A percentile compares a stretch with the other conserved stretches of the same genome.
phyloP scores from a whole-genome alignment of 2,329 filamentous ascomycete species.

The Alternaria triticimaculans region DNA sequence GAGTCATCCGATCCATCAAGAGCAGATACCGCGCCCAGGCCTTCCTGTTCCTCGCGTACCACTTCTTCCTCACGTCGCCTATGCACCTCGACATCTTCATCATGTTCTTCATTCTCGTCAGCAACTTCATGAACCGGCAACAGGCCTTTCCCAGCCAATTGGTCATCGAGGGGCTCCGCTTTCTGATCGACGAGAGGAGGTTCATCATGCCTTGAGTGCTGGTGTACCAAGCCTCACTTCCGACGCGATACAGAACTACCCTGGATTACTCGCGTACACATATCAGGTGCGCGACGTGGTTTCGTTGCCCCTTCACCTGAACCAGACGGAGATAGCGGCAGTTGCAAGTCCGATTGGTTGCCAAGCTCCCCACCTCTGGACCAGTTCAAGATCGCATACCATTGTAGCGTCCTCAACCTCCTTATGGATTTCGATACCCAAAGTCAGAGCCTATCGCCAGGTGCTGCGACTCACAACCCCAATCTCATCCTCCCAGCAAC shows the following conservation, averaged over 20 bases:
- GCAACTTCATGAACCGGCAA: slow-evolving; percentile 45
- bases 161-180: slow-evolving; percentile 32
- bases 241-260: not conserved
- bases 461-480: slow-evolving; percentile 42
- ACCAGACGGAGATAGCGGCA: slow-evolving; percentile 21
- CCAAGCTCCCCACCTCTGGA: slow-evolving; percentile 29
- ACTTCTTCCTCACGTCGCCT: slow-evolving; percentile 42
- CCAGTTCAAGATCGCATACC: slow-evolving; percentile 19
- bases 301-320: slow-evolving; percentile 8
- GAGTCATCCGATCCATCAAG: slow-evolving; percentile 38
- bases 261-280: not conserved
- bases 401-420: slow-evolving; percentile 14
- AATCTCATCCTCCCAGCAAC: slow-evolving; percentile 75
- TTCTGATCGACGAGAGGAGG: slow-evolving; percentile 37
- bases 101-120: slow-evolving; percentile 45
- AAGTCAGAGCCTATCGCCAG: slow-evolving; percentile 47
- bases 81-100: slow-evolving; percentile 43
- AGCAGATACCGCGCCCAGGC: slow-evolving; percentile 40
- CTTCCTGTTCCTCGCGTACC: slow-evolving; percentile 42
- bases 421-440: slow-evolving; percentile 46
- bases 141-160: slow-evolving; percentile 37
- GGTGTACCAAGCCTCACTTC: not conserved
- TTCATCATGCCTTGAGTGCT: slow-evolving; percentile 29
- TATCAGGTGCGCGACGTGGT: not conserved
- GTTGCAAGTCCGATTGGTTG: slow-evolving; percentile 40